These are phyloP conservation scores for Capsella rubella DNA, from an alignment of 441 rosid genomes.

Conservation along the genomic window DNA sequence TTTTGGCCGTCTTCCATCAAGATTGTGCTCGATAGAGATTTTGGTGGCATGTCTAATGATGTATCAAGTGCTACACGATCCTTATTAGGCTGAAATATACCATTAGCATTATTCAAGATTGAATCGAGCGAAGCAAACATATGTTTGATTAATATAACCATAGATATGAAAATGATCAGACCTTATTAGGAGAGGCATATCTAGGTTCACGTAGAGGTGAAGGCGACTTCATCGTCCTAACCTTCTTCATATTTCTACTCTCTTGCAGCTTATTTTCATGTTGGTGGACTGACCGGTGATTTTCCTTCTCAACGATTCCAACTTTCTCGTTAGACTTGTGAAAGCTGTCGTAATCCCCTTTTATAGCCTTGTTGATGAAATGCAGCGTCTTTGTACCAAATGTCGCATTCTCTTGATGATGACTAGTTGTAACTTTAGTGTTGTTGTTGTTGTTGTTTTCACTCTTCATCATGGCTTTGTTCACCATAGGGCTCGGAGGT, in stretches of 20 bases:
- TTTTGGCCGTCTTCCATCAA: conserved; percentile 61
- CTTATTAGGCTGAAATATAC: conserved; percentile 54
- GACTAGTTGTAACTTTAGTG: conserved; percentile 24
- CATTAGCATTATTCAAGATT: conserved; percentile 7
- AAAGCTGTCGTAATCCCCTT: conserved; percentile 76
- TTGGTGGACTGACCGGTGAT: conserved; percentile 47
- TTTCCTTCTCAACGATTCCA: conserved; percentile 44
- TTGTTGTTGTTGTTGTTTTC: conserved; percentile 33
- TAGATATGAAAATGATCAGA: conserved; percentile 21
- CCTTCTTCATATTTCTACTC: conserved; percentile 53
- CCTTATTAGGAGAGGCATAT: conserved; percentile 70
- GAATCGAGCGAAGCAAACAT: neutral
- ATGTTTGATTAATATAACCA: neutral
- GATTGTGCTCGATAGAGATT: conserved; percentile 60
- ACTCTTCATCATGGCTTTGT: conserved; percentile 40
- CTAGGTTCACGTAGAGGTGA: conserved; percentile 76
- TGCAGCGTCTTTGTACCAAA: conserved; percentile 86
- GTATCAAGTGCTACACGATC: conserved; percentile 57
- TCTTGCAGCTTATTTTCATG: conserved; percentile 59
- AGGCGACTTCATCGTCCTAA: conserved; percentile 54
- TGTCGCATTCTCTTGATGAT: conserved; percentile 50
- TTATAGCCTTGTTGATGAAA: conserved; percentile 89
- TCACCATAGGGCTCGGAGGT: conserved; percentile 56
- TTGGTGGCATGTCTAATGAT: conserved; percentile 59
- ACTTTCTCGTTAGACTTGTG: conserved; percentile 52